Percentiles rank a stretch among this genome's conserved stretches.
These are phyloP conservation scores for Pseudogymnoascus sp. DNA, from an alignment of 2,329 filamentous ascomycete genomes.

Conservation along the genomic window DNA sequence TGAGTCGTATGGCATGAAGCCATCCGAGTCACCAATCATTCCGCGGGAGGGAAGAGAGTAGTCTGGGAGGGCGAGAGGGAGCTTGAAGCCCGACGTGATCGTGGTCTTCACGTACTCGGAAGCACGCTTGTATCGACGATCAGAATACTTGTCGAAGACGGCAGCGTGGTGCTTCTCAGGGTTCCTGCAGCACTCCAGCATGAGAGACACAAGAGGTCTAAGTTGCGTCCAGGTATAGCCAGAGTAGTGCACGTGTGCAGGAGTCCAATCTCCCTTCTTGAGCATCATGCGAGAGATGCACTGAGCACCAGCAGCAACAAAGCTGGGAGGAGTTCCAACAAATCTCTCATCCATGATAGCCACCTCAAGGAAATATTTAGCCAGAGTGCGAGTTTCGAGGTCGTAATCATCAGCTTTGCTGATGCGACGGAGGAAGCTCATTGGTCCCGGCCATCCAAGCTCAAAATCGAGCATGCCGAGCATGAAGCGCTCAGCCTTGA, in stretches of 20 bases:
- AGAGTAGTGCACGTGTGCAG: conserved; percentile 83
- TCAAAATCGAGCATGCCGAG: conserved; percentile 93
- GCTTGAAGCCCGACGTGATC: conserved; percentile 52
- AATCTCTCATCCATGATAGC: conserved; percentile 98
- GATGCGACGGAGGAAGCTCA: conserved; percentile 94
- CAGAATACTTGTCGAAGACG: conserved; percentile 86
- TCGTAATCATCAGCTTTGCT: conserved; percentile 99
- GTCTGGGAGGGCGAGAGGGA: conserved; percentile 28
- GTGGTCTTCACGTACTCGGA: conserved; percentile 73
- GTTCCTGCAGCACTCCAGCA: conserved; percentile 81
- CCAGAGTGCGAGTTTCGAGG: conserved; percentile 85
- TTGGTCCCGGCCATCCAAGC: conserved; percentile 95
- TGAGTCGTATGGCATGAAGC: conserved; percentile 19
- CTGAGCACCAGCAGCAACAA: conserved; percentile 82
- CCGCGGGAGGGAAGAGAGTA: conserved; percentile 21
- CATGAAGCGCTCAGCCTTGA: conserved; percentile 98
- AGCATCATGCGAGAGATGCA: conserved; percentile 85
- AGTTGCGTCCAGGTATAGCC: conserved; percentile 86
- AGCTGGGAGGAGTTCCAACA: conserved; percentile 84
- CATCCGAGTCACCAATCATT: conserved; percentile 18
- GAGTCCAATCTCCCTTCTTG: conserved; percentile 76
- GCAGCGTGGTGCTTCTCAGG: conserved; percentile 76
- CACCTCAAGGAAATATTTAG: conserved; percentile 96
- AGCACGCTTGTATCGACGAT: conserved; percentile 79
- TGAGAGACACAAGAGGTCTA: conserved; percentile 65